Evolutionary conservation across 331 rosid species (phyloP).

Genomic region (Malus hybrid): DNA sequence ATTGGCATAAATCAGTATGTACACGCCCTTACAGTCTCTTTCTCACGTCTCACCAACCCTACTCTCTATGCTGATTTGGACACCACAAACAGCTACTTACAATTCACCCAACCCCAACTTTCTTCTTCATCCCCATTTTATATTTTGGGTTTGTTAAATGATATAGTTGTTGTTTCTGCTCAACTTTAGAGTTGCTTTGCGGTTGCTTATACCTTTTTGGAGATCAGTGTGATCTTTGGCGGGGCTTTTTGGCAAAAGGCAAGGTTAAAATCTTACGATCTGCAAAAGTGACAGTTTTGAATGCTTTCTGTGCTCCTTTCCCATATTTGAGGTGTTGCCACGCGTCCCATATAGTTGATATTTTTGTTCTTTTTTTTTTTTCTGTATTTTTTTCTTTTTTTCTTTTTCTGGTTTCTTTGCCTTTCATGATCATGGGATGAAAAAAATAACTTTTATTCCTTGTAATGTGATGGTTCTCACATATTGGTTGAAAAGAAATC

Average conservation of each 20-base stretch:
- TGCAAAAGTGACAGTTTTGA: conserved; percentile 17
- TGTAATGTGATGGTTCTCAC: conserved; percentile 11
- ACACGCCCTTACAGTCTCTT: no score
- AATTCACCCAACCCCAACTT: no score
- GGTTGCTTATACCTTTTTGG: conserved; percentile 22
- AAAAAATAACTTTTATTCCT: conserved; percentile 8
- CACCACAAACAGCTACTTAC: no score
- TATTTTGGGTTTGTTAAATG: no score
- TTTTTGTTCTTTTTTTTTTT: background rate
- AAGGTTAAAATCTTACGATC: conserved; percentile 3
- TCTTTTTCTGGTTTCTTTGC: background rate
- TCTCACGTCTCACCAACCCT: no score
- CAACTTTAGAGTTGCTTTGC: background rate
- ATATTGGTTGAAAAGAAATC: background rate
- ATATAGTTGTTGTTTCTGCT: no score
- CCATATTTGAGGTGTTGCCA: conserved; percentile 49
- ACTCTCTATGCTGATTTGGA: no score
- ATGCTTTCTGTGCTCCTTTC: conserved; percentile 7
- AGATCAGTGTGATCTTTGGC: conserved; percentile 14
- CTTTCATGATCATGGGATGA: background rate
- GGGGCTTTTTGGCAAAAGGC: no score
- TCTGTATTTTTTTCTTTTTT: background rate
- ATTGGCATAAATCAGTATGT: no score
- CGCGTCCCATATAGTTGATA: conserved; percentile 29
- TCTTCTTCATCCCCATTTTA: no score